Base-by-base conservation (phyloP, 441 rosid species). In the Isatis lusitanica region DNA sequence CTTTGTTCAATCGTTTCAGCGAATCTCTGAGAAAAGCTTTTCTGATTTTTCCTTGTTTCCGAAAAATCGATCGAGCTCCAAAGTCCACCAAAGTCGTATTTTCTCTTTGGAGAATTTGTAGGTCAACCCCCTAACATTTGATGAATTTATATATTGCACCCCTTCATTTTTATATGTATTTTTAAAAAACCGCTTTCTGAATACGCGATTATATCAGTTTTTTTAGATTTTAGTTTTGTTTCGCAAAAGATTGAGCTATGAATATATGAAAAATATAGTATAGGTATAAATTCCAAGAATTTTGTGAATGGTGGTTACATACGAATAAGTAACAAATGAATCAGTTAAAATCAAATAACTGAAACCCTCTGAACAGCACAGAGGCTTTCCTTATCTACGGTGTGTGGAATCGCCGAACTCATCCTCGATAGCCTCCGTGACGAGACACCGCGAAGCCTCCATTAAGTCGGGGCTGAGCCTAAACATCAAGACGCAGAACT, bases 401-500 rank as follows among this genome's bases (percentile, higher is more conserved):
- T 33, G 17, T 69, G 28, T 63, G 9, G 2, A 59, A 52, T 60
- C 57, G 10, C 50, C 35, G 53, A 81, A 78, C 39, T 88, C 91
- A 40, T 83, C 76, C 4, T 75, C 69, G 7, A 77, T 74, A 28
- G 85, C 87, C 31, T 82, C 87, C 38, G 77, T 77, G 12, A 85
- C 74, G 15, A 85, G 70, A 63, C 63, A 77, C 61, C 68, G 64
- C 30, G 89, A 83, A 36, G 84, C 90, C 44, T 84, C 83, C 90
- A 88, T 86, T 75, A 88, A 70, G 38, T 85, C 87, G 61, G 92
- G 92, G 33, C 92, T 88, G 74, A 86, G 79, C 69, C 90, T 76
- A 60, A 88, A 82, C 92, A 88, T 88, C 70, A 88, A 73, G 4
- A 88, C 90, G 69, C 90, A 88, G 51, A 88, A 88, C 87, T 88